Percentiles rank a stretch among this genome's conserved stretches.
Evolutionary conservation across 495 filamentous ascomycete genomes (phyloP).

Genomic region (Lophiostoma macrostomum): DNA sequence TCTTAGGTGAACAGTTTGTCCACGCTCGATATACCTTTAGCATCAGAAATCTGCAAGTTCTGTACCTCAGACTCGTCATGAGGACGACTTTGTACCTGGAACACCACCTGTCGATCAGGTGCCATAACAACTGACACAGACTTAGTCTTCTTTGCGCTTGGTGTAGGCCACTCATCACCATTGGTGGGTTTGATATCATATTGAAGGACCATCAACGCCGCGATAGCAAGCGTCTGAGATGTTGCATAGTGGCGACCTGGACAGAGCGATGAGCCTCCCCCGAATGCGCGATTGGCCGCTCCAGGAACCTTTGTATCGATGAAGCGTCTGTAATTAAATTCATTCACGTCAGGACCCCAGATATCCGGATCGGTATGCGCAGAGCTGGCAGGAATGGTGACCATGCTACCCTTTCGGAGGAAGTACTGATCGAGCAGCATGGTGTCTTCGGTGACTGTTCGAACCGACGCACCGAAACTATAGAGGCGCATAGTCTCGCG

Average conservation of each 20-base stretch:
- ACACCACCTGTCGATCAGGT: too few relatives aligned
- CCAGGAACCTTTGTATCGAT: not conserved
- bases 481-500: slow-evolving; percentile 8
- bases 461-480: not conserved
- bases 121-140: too few relatives aligned
- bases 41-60: too few relatives aligned
- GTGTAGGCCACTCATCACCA: slow-evolving; percentile 19
- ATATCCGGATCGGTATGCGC: slow-evolving; percentile 7
- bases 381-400: slow-evolving; percentile 4
- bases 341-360: slow-evolving; percentile 7
- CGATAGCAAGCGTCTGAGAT: slow-evolving; percentile 42
- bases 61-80: too few relatives aligned
- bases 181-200: slow-evolving; percentile 40
- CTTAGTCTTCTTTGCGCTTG: too few relatives aligned
- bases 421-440: slow-evolving; percentile 3
- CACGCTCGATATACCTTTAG: too few relatives aligned
- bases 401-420: slow-evolving; percentile 7
- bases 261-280: slow-evolving; percentile 44
- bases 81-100: too few relatives aligned
- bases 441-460: slow-evolving; percentile 6
- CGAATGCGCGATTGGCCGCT: slow-evolving; percentile 41
- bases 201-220: slow-evolving; percentile 42
- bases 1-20: too few relatives aligned
- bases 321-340: slow-evolving; percentile 13
- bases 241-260: slow-evolving; percentile 49